Percentiles rank a stretch among this genome's conserved stretches.
phyloP scores from a whole-genome alignment of 352 stramenopile genomes.

The Phytophthora foliorum region DNA sequence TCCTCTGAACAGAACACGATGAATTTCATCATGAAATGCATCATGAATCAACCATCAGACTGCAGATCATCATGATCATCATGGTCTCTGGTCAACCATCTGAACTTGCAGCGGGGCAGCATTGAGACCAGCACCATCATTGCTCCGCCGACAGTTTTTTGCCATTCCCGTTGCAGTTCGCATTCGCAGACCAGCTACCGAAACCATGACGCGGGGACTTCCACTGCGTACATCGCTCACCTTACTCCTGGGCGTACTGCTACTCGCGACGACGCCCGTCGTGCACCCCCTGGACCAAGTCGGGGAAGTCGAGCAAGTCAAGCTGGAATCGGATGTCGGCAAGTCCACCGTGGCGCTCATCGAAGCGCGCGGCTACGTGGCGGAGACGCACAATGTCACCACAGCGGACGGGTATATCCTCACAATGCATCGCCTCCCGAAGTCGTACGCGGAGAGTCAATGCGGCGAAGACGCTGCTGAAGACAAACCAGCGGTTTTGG shows the following conservation, averaged over 20 bases:
- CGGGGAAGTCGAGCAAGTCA: conserved; percentile 19
- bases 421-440: conserved; percentile 61
- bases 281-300: conserved; percentile 30
- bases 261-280: conserved; percentile 11
- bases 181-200: not conserved
- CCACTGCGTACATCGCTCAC: conserved; percentile 5
- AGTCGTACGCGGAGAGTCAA: conserved; percentile 51
- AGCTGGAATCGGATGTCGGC: conserved; percentile 38
- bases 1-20: too few relatives aligned
- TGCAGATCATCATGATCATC: too few relatives aligned
- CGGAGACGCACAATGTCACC: conserved; percentile 53
- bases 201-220: conserved; percentile 6
- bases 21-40: too few relatives aligned
- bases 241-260: conserved; percentile 2
- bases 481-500: conserved; percentile 52
- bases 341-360: conserved; percentile 41
- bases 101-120: conserved; percentile 8
- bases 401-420: conserved; percentile 63
- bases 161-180: conserved; percentile 7
- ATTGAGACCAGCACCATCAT: conserved; percentile 6
- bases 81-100: conserved; percentile 25
- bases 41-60: too few relatives aligned
- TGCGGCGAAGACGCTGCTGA: conserved; percentile 15
- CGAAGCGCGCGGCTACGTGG: conserved; percentile 49
- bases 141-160: not conserved